Base-by-base conservation (phyloP, 1,284 basidiomycete genomes). In the Bjerkandera adusta region DNA sequence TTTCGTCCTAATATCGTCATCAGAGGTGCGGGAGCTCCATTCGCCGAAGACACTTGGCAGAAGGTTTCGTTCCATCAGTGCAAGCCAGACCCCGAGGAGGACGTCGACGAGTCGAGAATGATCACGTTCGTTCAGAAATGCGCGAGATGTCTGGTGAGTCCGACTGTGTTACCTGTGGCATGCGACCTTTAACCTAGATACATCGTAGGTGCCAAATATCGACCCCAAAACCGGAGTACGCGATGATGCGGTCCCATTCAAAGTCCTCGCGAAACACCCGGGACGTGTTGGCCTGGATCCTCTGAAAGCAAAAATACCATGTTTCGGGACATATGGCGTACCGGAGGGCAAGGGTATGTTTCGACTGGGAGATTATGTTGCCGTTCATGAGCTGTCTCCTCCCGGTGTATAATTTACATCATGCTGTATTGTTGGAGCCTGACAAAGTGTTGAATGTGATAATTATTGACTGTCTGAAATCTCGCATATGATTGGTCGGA, bases 1-100 rank as follows among this genome's bases (percentile, higher is more conserved):
- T 89, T 88, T 67, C 68, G 86, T 38, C 85, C 86, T 0, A 89
- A 89, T 59, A 79, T 89, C 47, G 75, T 88, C 4, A 59, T 87
- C 53, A 67, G 68, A 46, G 86, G 86, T 16, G 69, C 73, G 1
- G 68, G 70, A 1, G 56, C 61, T 13, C 72, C 76, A 1, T 78
- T 76, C 54, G 64, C 69, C 0, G 76, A 78, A 54, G 76, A 79
- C 36, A 77, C 66, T 55, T 76, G 80, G 80, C 70, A 75, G 55
- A 76, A 79, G 57, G 73, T 89, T 33, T 55, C 62, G 13, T 71
- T 88, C 53, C 16, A 45, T 2, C 67, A 5, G 50, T n/a, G n/a
- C n/a, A n/a, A n/a, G n/a, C n/a, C n/a, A n/a, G 55, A 15, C 40
- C 57, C 52, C 54, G 61, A 16, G 7, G 45, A 48, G 10, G 16